phyloP scores from a whole-genome alignment of 495 filamentous ascomycete genomes.

The Talaromyces wortmannii region DNA sequence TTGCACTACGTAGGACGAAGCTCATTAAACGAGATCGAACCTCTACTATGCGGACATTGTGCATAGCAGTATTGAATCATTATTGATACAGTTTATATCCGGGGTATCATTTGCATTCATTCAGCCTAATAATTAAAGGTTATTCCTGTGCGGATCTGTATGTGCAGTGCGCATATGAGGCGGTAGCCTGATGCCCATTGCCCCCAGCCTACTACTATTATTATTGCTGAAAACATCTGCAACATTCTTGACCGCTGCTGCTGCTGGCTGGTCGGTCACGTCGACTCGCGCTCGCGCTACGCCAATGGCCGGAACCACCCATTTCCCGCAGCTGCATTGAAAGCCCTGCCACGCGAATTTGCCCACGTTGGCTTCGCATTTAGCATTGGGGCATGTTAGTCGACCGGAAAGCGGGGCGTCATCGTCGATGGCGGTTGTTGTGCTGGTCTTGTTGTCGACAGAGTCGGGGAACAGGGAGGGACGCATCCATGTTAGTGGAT shows the following conservation, averaged over 20 bases:
- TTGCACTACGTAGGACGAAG: no score
- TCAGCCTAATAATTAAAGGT: background rate
- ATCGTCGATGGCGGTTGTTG: slow-evolving; percentile 24
- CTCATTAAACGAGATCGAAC: no score
- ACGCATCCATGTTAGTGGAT: slow-evolving; percentile 92
- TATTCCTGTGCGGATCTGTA: background rate
- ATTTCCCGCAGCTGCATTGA: slow-evolving; percentile 82
- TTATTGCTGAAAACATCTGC: slow-evolving; percentile 7
- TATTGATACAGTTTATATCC: no score
- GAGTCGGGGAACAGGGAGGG: slow-evolving; percentile 49
- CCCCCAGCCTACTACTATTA: slow-evolving; percentile 14
- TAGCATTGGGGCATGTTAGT: slow-evolving; percentile 69
- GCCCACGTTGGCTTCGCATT: slow-evolving; percentile 74
- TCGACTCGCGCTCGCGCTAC: slow-evolving; percentile 77
- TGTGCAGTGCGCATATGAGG: slow-evolving; percentile 24
- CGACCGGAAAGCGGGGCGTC: slow-evolving; percentile 73
- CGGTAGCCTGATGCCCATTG: slow-evolving; percentile 32
- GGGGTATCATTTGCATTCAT: background rate
- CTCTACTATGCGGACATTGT: no score
- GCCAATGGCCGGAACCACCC: slow-evolving; percentile 88
- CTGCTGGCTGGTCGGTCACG: slow-evolving; percentile 20
- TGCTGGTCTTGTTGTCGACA: background rate
- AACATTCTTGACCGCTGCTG: slow-evolving; percentile 5
- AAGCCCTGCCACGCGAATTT: slow-evolving; percentile 95
- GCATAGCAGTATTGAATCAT: no score